phyloP scores from a whole-genome alignment of 73 alveolate genomes.

The Stentor roeselii region DNA sequence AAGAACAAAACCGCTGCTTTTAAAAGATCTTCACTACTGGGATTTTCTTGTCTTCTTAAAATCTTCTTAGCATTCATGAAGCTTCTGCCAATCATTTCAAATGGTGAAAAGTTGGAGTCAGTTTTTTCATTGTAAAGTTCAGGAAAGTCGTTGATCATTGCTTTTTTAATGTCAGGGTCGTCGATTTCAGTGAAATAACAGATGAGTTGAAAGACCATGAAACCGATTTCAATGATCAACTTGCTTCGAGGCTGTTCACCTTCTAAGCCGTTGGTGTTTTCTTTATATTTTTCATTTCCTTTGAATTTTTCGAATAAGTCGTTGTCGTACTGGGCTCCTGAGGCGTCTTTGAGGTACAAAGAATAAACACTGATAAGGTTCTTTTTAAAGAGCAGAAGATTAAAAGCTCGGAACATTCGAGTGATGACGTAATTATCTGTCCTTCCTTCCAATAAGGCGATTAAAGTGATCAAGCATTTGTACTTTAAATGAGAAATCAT shows the following conservation, averaged over 20 bases:
- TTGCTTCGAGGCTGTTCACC: background rate
- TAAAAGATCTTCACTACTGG: background rate
- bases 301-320: background rate
- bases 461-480: constrained; percentile 50
- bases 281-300: background rate
- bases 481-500: constrained; percentile 46
- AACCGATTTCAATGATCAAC: constrained; percentile 9
- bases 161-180: background rate
- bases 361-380: constrained; percentile 39
- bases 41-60: background rate
- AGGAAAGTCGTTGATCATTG: background rate
- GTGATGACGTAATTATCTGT: constrained; percentile 47
- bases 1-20: constrained; percentile 2
- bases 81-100: background rate
- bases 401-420: constrained; percentile 50
- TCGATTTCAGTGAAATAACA: background rate
- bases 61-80: background rate
- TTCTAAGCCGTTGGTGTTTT: background rate
- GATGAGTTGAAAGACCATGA: background rate
- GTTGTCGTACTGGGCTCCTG: constrained; percentile 27
- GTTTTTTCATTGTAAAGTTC: background rate
- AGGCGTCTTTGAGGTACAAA: constrained; percentile 27
- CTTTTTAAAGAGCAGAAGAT: constrained; percentile 39
- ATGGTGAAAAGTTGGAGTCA: background rate
- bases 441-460: constrained; percentile 43